These are phyloP conservation scores for Phytopythium helicoides DNA, from an alignment of 352 stramenopile species.

Conservation along the genomic window DNA sequence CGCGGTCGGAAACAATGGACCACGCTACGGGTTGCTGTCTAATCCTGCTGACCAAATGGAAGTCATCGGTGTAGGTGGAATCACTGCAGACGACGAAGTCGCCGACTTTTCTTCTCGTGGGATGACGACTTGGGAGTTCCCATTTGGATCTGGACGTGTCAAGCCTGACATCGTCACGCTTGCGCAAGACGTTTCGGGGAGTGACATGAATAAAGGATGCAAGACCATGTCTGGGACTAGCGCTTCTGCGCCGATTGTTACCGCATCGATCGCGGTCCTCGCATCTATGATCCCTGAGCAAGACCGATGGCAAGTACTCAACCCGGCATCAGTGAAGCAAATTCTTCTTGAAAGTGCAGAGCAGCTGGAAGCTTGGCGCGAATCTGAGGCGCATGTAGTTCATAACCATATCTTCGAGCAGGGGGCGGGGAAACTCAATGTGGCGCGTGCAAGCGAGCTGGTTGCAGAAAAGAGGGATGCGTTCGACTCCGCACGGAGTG, in stretches of 20 bases:
- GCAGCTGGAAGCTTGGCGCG: slow-evolving; percentile 26
- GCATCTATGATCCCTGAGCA: slow-evolving; percentile 63
- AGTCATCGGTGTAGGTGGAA: slow-evolving; percentile 80
- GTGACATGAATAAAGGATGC: slow-evolving; percentile 47
- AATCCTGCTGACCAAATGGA: slow-evolving; percentile 85
- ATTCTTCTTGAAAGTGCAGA: slow-evolving; percentile 60
- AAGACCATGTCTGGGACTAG: slow-evolving; percentile 78
- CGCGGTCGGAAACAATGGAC: slow-evolving; percentile 83
- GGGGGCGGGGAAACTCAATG: slow-evolving; percentile 70
- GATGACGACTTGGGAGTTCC: slow-evolving; percentile 86
- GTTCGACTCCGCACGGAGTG: slow-evolving; percentile 21
- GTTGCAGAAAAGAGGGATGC: slow-evolving; percentile 38
- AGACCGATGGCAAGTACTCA: slow-evolving; percentile 53
- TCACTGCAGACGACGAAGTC: slow-evolving; percentile 52
- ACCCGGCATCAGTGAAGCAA: slow-evolving; percentile 70
- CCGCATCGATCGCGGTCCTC: slow-evolving; percentile 70
- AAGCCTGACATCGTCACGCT: slow-evolving; percentile 85
- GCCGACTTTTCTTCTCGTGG: slow-evolving; percentile 80
- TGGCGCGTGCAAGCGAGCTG: slow-evolving; percentile 49
- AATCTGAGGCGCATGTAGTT: slow-evolving; percentile 36
- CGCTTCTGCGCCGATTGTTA: slow-evolving; percentile 81
- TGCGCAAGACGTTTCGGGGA: slow-evolving; percentile 61
- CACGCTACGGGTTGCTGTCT: slow-evolving; percentile 80
- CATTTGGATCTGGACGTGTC: slow-evolving; percentile 75
- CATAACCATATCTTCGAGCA: slow-evolving; percentile 87